Evolutionary conservation across 164 flowering plant species (phyloP).

Genomic region (Macadamia integrifolia): DNA sequence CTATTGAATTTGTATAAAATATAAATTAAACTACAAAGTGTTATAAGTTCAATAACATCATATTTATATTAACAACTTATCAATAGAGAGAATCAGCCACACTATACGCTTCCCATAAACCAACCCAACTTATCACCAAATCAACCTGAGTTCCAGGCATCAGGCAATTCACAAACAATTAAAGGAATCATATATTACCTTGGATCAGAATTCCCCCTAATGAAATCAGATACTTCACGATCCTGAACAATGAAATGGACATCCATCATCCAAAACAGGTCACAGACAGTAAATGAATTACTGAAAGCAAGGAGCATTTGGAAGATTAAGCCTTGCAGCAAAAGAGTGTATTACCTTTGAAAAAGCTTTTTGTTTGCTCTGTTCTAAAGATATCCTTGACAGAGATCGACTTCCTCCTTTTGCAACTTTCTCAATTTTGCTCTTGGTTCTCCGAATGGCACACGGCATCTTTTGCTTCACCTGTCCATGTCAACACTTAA

Average conservation of each 20-base stretch:
- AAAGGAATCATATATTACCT: constrained; percentile 28
- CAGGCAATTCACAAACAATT: background rate
- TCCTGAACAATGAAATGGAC: constrained; percentile 22
- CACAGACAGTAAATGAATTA: constrained; percentile 5
- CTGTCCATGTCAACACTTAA: constrained; percentile 17
- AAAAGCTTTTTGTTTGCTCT: constrained; percentile 10
- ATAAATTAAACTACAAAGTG: no score
- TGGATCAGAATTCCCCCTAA: constrained; percentile 20
- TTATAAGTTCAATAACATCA: no score
- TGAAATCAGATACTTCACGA: constrained; percentile 17
- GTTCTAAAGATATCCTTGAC: constrained; percentile 16
- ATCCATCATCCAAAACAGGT: constrained; percentile 1
- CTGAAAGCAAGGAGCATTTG: background rate
- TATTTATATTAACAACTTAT: no score
- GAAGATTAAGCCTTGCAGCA: constrained; percentile 5
- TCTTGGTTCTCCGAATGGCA: constrained; percentile 25
- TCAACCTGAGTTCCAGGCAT: no score
- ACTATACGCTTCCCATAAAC: no score
- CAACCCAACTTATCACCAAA: background rate
- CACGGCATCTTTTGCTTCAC: constrained; percentile 36
- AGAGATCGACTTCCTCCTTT: constrained; percentile 21
- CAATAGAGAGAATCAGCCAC: no score
- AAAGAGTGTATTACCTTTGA: constrained; percentile 19
- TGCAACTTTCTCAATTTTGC: constrained; percentile 16
- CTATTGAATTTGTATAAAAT: no score